Base-by-base conservation (phyloP, 2,329 filamentous ascomycete genomes). In the Ophiocordyceps camponoti-leonardi region DNA sequence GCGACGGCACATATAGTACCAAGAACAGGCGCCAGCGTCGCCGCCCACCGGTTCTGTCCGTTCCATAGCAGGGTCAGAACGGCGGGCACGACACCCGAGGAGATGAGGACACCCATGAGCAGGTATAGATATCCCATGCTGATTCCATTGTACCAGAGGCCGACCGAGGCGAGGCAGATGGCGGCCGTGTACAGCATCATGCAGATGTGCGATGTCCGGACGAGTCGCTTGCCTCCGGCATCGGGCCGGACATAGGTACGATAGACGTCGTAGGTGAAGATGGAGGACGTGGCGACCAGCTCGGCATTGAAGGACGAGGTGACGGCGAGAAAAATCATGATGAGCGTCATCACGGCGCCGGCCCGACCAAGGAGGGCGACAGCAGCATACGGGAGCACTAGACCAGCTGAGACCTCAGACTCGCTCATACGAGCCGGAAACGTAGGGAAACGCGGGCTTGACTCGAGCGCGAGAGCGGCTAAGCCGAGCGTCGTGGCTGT, bases 21-120 rank as follows among this genome's bases (percentile, higher is more conserved):
- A 1, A 86, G 67, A 1, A 80, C 68, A 0, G 83, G 83, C 0
- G 79, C 75, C 12, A 79, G 63, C 2, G 76, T 77, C 0, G 82
- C 83, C 1, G 83, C 82, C 55, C 75, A 75, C 65, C 75, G 77
- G 54, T 84, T 86, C 60, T 93, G 86, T 2, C 81, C 77, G 44
- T 74, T 75, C 86, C 86, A 94, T 48, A 87, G 69, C 0, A 94
- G 72, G 0, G 86, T 84, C 50, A 94, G 66, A 0, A 85, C 81
- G 0, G 86, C 84, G 0, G 88, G 87, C 13, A 94, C 72, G 4
- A 94, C 86, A 3, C 86, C 87, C 0, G 83, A 77, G 0, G 81
- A 86, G 57, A 94, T 92, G 55, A 94, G 85, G 44, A 87, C 83
- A 8, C 87, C 88, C 87, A 94, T 94, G 57, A 94, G 75, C 1